Conservation (phyloP, 2,329 filamentous ascomycete species). For the Aspergillus sp. region DNA sequence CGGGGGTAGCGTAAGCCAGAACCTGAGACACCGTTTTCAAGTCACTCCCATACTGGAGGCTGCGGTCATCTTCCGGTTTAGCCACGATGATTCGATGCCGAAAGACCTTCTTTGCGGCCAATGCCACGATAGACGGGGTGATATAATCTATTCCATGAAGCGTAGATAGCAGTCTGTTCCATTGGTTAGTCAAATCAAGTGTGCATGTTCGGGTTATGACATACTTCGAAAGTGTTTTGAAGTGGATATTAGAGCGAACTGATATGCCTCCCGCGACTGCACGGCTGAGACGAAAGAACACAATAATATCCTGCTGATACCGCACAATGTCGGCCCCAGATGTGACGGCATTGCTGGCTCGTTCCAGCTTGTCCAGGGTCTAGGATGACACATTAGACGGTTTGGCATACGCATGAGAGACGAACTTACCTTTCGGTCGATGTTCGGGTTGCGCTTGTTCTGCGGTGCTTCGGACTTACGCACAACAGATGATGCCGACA, state of each 20-base stretch:
- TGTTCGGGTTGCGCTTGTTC: constrained; percentile 17
- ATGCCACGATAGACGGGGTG: constrained; percentile 76
- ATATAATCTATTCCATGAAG: constrained; percentile 79
- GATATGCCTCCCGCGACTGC: constrained; percentile 78
- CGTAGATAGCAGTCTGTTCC: constrained; percentile 60
- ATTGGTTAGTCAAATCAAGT: not conserved
- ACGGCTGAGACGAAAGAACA: constrained; percentile 84
- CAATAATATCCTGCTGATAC: constrained; percentile 83
- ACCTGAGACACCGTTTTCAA: constrained; percentile 65
- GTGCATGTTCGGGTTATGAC: not conserved
- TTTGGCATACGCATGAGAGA: not conserved
- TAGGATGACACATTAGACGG: constrained; percentile 12
- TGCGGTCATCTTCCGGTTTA: constrained; percentile 70
- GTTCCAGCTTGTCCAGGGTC: constrained; percentile 58
- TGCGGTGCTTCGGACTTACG: constrained; percentile 24
- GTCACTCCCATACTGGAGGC: constrained; percentile 90
- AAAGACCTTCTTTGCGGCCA: constrained; percentile 86
- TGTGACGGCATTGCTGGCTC: constrained; percentile 58
- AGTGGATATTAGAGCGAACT: constrained; percentile 74
- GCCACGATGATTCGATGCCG: constrained; percentile 77
- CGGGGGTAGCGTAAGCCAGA: constrained; percentile 59
- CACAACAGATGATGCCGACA: constrained; percentile 39
- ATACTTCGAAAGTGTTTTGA: constrained; percentile 65
- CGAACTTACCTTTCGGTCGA: constrained; percentile 25
- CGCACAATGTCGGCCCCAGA: constrained; percentile 75